Conservation (phyloP, 2,329 filamentous ascomycete genomes). For the Ophiostoma triangulosporum region DNA sequence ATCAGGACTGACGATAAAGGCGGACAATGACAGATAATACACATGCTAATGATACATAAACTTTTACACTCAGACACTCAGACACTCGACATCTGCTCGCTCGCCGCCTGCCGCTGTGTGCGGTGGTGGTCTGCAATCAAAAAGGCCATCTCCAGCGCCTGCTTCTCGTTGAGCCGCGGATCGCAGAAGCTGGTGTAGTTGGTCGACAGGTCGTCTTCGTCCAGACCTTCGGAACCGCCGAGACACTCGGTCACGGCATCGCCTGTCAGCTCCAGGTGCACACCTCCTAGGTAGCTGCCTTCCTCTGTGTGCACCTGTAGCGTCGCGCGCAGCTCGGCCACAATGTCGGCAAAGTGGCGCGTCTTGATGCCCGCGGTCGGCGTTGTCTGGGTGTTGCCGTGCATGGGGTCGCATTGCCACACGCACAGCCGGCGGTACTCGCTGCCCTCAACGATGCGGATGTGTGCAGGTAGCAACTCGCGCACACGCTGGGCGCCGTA, state of each 20-base stretch:
- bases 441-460: constrained; percentile 72
- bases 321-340: constrained; percentile 72
- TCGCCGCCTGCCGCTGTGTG: not conserved
- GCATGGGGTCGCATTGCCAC: constrained; percentile 99
- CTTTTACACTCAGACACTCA: too few species aligned
- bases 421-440: constrained; percentile 55
- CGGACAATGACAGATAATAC: too few species aligned
- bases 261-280: constrained; percentile 89
- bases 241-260: constrained; percentile 95
- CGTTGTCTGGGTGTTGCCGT: constrained; percentile 60
- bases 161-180: constrained; percentile 90
- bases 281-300: constrained; percentile 77
- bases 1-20: too few species aligned
- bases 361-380: constrained; percentile 79
- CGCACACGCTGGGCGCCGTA: constrained; percentile 74
- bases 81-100: not conserved
- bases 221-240: constrained; percentile 75
- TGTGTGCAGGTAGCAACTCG: constrained; percentile 66
- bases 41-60: too few species aligned
- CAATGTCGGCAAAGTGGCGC: constrained; percentile 77
- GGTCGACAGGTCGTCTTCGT: constrained; percentile 73
- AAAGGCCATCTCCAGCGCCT: constrained; percentile 89
- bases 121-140: constrained; percentile 72
- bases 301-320: constrained; percentile 72
- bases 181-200: constrained; percentile 97